These are phyloP conservation scores for Paecilomyces sp. DNA, from an alignment of 2,329 filamentous ascomycete species.

Conservation along the genomic window DNA sequence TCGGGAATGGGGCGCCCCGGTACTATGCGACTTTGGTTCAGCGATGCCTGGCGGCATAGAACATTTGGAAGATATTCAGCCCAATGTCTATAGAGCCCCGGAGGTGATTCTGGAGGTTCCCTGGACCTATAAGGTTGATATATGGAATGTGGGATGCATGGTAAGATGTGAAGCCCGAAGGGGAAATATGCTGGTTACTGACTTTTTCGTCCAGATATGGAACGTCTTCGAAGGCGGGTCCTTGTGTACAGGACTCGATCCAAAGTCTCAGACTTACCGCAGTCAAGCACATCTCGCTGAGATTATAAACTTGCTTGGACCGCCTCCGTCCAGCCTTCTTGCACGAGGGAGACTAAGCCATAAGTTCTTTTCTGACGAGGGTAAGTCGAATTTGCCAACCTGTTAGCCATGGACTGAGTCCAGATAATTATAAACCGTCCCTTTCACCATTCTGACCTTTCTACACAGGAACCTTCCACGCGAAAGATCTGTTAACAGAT, in stretches of 20 bases:
- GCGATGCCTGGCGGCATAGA: conserved; percentile 30
- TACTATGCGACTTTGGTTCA: conserved; percentile 47
- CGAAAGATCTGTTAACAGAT: neutral
- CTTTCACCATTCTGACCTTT: no score
- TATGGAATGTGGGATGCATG: conserved; percentile 49
- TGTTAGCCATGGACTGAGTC: no score
- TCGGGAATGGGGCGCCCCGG: conserved; percentile 11
- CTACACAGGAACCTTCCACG: no score
- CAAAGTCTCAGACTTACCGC: conserved; percentile 31
- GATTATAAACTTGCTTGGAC: conserved; percentile 41
- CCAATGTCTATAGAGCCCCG: conserved; percentile 28
- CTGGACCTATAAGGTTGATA: conserved; percentile 44
- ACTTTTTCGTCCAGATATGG: conserved; percentile 35
- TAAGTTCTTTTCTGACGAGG: neutral
- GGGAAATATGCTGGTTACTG: neutral
- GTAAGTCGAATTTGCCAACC: neutral
- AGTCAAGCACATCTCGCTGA: conserved; percentile 44
- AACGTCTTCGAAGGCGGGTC: conserved; percentile 41
- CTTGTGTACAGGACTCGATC: conserved; percentile 38
- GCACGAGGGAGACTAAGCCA: conserved; percentile 14
- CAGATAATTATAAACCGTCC: no score
- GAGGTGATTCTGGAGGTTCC: conserved; percentile 42
- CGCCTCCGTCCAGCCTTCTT: conserved; percentile 32
- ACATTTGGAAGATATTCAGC: conserved; percentile 23
- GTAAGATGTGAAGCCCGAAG: conserved; percentile 23